Conservation (phyloP, 2,329 filamentous ascomycete species). For the Pleoardoris graminearum region DNA sequence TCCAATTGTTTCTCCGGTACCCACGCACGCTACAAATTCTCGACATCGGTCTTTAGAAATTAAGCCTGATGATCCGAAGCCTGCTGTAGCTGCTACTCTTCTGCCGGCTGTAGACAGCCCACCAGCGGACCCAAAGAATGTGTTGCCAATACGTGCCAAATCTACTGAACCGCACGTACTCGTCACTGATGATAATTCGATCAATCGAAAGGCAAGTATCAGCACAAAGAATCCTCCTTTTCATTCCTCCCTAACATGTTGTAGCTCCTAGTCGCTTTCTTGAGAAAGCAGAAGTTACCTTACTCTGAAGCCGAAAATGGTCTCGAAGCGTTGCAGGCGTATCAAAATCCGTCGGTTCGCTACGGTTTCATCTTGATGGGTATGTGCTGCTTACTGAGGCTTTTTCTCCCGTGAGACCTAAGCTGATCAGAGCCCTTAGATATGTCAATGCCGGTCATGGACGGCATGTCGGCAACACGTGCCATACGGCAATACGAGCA, state of each 20-base stretch:
- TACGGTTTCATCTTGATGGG: conserved; percentile 41
- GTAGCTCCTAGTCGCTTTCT: conserved; percentile 38
- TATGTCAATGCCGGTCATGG: conserved; percentile 45
- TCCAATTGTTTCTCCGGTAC: background rate
- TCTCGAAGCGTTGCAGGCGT: conserved; percentile 33
- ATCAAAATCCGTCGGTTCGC: conserved; percentile 16
- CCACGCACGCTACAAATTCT: background rate
- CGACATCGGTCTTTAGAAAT: background rate
- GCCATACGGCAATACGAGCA: conserved; percentile 38
- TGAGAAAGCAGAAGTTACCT: conserved; percentile 28
- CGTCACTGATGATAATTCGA: conserved; percentile 45
- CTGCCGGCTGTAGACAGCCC: background rate
- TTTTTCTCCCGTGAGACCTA: too few relatives aligned
- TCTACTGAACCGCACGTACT: conserved; percentile 25
- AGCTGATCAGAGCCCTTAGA: too few relatives aligned
- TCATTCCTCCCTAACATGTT: conserved; percentile 8
- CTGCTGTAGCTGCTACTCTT: background rate
- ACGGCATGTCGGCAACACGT: conserved; percentile 41
- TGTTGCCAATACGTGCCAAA: background rate
- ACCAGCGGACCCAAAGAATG: background rate
- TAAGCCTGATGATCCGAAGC: background rate
- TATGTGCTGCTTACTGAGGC: too few relatives aligned
- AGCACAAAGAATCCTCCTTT: background rate
- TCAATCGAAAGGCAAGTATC: conserved; percentile 41
- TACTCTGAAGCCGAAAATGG: conserved; percentile 40